phyloP scores from a whole-genome alignment of 495 filamentous ascomycete species.

The Xylaria grammica region DNA sequence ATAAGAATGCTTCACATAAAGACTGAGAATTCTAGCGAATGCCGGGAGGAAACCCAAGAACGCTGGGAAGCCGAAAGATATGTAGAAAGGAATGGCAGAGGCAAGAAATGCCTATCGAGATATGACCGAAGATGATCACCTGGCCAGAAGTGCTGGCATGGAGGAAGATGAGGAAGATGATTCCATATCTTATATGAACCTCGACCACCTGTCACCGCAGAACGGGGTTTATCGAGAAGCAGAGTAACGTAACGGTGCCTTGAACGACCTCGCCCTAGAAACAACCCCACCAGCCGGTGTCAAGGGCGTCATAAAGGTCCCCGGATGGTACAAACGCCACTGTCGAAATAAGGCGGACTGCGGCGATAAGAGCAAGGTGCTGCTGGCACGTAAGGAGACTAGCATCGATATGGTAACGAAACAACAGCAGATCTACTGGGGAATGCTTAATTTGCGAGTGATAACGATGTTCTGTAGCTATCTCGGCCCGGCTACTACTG shows the following conservation, averaged over 20 bases:
- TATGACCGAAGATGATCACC: constrained; percentile 31
- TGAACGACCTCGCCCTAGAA: constrained; percentile 27
- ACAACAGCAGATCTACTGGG: constrained; percentile 32
- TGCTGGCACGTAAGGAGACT: constrained; percentile 52
- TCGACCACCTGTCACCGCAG: neutral
- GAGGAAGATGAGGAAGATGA: constrained; percentile 37
- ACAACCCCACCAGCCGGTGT: constrained; percentile 27
- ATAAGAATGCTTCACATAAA: constrained; percentile 42
- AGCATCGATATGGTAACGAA: constrained; percentile 33
- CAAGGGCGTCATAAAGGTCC: constrained; percentile 37
- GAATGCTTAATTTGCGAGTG: constrained; percentile 39
- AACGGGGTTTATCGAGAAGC: neutral
- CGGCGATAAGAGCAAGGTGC: constrained; percentile 1
- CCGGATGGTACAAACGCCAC: constrained; percentile 33
- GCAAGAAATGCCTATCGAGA: constrained; percentile 39
- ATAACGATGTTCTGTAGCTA: constrained; percentile 17
- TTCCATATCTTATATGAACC: constrained; percentile 39
- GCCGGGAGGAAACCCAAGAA: constrained; percentile 36
- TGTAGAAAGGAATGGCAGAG: constrained; percentile 43
- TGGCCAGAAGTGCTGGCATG: constrained; percentile 33
- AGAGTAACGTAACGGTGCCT: constrained; percentile 1
- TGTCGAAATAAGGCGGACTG: constrained; percentile 23
- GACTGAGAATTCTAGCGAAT: constrained; percentile 39
- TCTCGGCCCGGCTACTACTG: constrained; percentile 27
- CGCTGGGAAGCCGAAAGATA: constrained; percentile 43